These are phyloP conservation scores for Pinus tabuliformis DNA, from an alignment of 75 land plant genomes.

Conservation along the genomic window DNA sequence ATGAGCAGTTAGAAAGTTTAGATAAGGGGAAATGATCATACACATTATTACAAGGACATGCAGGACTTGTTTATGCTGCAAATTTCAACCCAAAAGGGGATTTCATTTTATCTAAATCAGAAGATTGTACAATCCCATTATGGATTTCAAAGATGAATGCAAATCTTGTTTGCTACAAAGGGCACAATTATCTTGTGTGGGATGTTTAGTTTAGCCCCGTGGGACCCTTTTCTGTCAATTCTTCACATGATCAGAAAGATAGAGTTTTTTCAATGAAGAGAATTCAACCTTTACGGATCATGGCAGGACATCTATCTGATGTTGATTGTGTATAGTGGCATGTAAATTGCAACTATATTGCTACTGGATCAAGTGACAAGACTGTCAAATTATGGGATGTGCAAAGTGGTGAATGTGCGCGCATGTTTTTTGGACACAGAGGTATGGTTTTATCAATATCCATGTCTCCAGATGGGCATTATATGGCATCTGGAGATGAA, in stretches of 20 bases:
- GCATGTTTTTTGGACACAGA: slow-evolving; percentile 91
- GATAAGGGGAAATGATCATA: slow-evolving; percentile 62
- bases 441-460: slow-evolving; percentile 83
- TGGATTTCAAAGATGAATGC: slow-evolving; percentile 93
- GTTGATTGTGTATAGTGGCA: slow-evolving; percentile 99
- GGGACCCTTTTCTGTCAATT: slow-evolving; percentile 16
- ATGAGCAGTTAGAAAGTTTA: slow-evolving; percentile 19
- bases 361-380: slow-evolving; percentile 98
- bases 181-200: slow-evolving; percentile 98
- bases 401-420: slow-evolving; percentile 88
- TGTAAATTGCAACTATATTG: slow-evolving; percentile 96
- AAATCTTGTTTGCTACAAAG: slow-evolving; percentile 96
- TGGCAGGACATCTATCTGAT: slow-evolving; percentile 98
- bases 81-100: slow-evolving; percentile 89
- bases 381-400: slow-evolving; percentile 97
- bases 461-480: slow-evolving; percentile 97
- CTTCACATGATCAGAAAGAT: slow-evolving; percentile 96
- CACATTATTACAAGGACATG: slow-evolving; percentile 79
- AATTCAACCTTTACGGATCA: slow-evolving; percentile 81
- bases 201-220: too few relatives aligned
- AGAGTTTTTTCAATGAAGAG: slow-evolving; percentile 94
- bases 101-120: slow-evolving; percentile 82
- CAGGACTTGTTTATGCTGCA: slow-evolving; percentile 91
- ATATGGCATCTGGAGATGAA: slow-evolving; percentile 98
- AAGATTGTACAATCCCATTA: slow-evolving; percentile 92